Evolutionary conservation across 2,329 filamentous ascomycete species (phyloP).

Genomic region (Penicillium decumbens): DNA sequence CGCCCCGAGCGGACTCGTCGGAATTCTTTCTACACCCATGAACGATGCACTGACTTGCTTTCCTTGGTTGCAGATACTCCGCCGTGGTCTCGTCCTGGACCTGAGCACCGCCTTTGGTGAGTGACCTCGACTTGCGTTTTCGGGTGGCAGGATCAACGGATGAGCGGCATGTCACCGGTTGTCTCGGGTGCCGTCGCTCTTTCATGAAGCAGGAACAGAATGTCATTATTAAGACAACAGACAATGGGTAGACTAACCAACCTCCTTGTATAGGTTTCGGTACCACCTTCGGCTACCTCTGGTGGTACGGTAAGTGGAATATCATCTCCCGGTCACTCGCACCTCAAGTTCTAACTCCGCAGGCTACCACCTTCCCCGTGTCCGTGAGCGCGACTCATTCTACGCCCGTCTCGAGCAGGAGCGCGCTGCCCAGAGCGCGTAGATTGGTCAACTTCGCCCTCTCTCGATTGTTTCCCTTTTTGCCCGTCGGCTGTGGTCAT

Average conservation of each 20-base stretch:
- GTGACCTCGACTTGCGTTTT: constrained; percentile 28
- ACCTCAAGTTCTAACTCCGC: not conserved
- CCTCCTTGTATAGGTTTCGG: constrained; percentile 51
- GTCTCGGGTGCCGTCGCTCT: not conserved
- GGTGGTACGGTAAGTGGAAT: constrained; percentile 58
- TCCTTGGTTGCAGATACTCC: constrained; percentile 54
- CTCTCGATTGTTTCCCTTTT: constrained; percentile 10
- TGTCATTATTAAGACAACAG: not conserved
- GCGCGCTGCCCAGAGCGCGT: constrained; percentile 44
- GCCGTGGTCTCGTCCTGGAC: constrained; percentile 61
- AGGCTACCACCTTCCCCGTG: constrained; percentile 62
- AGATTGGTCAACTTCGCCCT: constrained; percentile 19
- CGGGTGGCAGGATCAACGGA: constrained; percentile 19
- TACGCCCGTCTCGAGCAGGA: constrained; percentile 62
- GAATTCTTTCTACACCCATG: not conserved
- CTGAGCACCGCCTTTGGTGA: constrained; percentile 62
- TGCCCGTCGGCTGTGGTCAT: constrained; percentile 18
- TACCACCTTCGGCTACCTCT: constrained; percentile 59
- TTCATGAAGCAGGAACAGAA: not conserved
- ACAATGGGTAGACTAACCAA: constrained; percentile 14
- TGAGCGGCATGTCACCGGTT: constrained; percentile 1
- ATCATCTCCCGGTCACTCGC: not conserved
- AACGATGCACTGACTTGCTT: constrained; percentile 15
- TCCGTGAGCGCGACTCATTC: constrained; percentile 59
- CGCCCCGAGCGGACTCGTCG: constrained; percentile 17